Conservation (phyloP, 2,329 filamentous ascomycete genomes). For the Tolypocladium tundrense region DNA sequence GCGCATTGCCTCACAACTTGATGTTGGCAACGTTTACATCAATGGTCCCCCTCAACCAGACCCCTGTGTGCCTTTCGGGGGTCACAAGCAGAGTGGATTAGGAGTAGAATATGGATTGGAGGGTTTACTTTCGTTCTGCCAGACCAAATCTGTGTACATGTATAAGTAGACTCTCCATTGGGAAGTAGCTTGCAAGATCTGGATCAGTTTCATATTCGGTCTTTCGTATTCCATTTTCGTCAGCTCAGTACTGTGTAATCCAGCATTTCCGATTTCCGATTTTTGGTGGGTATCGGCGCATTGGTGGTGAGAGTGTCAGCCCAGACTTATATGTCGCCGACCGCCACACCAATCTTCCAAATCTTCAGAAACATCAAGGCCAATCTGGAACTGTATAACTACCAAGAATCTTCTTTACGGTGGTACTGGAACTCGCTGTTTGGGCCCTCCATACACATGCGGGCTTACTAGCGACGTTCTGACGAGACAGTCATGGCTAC, state of each 20-base stretch:
- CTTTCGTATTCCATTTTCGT: too few relatives aligned
- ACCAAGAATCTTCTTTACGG: too few relatives aligned
- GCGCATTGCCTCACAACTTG: slow-evolving; percentile 38
- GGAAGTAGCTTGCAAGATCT: not conserved
- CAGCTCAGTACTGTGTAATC: too few relatives aligned
- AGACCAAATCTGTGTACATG: not conserved
- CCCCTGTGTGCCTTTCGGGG: slow-evolving; percentile 6
- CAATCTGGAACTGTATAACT: too few relatives aligned
- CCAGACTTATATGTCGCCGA: not conserved
- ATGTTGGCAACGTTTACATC: slow-evolving; percentile 48
- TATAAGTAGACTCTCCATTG: not conserved
- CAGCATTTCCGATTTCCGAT: too few relatives aligned
- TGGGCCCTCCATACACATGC: too few relatives aligned
- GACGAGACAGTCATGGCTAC: not conserved
- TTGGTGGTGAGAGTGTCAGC: not conserved
- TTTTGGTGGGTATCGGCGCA: not conserved
- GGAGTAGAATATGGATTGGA: slow-evolving; percentile 6
- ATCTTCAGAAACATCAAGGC: too few relatives aligned
- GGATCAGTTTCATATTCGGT: too few relatives aligned
- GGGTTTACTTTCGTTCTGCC: slow-evolving; percentile 2
- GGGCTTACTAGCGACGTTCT: too few relatives aligned
- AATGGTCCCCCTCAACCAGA: slow-evolving; percentile 22
- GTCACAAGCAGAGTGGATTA: slow-evolving; percentile 9
- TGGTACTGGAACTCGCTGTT: not conserved
- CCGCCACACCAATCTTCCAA: too few relatives aligned